phyloP scores from a whole-genome alignment of 331 rosid species.

The Telfairia occidentalis region DNA sequence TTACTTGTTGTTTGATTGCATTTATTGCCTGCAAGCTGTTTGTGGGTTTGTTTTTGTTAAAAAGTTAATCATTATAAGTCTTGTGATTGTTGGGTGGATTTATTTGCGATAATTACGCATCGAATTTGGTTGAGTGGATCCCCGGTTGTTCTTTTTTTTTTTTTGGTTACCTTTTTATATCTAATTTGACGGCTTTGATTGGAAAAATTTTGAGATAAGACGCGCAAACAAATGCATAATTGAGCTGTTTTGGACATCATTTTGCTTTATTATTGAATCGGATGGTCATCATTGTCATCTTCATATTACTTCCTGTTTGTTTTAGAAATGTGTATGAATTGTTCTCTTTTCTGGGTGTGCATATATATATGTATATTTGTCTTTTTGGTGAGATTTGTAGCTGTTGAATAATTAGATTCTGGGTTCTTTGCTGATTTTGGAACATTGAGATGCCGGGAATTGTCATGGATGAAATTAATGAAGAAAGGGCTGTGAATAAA shows the following conservation, averaged over 20 bases:
- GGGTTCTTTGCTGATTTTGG: constrained; percentile 24
- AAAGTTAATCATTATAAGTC: neutral
- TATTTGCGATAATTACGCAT: neutral
- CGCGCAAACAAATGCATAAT: neutral
- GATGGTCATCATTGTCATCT: neutral
- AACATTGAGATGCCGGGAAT: constrained; percentile 48
- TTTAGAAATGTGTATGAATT: neutral
- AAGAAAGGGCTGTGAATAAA: constrained; percentile 28
- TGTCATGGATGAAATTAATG: constrained; percentile 25
- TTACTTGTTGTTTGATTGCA: neutral
- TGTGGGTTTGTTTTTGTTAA: neutral
- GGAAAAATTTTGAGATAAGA: neutral
- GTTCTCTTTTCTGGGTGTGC: neutral
- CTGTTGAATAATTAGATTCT: constrained; percentile 28
- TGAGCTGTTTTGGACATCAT: neutral
- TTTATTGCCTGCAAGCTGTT: constrained; percentile 6
- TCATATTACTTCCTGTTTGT: neutral
- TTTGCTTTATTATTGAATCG: neutral
- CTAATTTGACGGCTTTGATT: neutral
- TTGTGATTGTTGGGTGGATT: neutral
- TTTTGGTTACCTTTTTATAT: neutral
- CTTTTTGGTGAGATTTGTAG: constrained; percentile 1
- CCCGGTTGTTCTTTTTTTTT: neutral
- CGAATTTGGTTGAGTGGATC: neutral
- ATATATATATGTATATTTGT: neutral